Evolutionary conservation across 805 yeast genomes (phyloP), one percentile per base, ranked within the genome.

Genomic region (Candida sphagnicola): DNA sequence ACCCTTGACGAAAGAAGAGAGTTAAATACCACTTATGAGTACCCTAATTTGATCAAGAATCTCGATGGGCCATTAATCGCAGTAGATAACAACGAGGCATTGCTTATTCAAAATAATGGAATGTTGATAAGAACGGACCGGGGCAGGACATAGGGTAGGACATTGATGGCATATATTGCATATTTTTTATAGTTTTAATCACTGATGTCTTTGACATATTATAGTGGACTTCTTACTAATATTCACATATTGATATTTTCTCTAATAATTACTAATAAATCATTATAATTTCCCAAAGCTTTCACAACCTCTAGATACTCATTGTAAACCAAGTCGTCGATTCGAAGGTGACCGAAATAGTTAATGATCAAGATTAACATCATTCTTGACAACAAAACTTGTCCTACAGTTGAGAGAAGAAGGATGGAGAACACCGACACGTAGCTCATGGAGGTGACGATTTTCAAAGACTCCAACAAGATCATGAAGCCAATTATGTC

Each of bases 31-130:
- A 78, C 78, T 5, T 91, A 89, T 50, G 81, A 79, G 33, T 90
- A 86, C 57, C 96, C 96, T 2, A 77, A 77, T 47, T 60, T 87
- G 48, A 70, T 81, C 0, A 76, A 74, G 35, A 75, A 77, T 4
- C 62, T 91, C 32, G 96, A 88, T 47, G 95, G 95, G 0, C 96
- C 98, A 0, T 77, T 95, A 77, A 67, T 90, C 24, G 84, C 82
- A 1, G 66, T 81, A 12, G 88, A 82, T 44, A 78, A 78, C 1
- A 49, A 60, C 21, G 65, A 63, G 25, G 62, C 63, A 6, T 42
- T 64, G 16, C 43, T 57, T 33, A 49, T 62, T 28, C 49, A 57
- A 11, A 39, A 47, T 3, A 63, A 62, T 38, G 69, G 70, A 1
- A 36, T 54, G 12, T 36, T 42, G 24, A 40, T 43, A n/a, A 17